Evolutionary conservation across 805 yeast genomes (phyloP).

Genomic region (Sugiyamaella boreocaroliniensis): DNA sequence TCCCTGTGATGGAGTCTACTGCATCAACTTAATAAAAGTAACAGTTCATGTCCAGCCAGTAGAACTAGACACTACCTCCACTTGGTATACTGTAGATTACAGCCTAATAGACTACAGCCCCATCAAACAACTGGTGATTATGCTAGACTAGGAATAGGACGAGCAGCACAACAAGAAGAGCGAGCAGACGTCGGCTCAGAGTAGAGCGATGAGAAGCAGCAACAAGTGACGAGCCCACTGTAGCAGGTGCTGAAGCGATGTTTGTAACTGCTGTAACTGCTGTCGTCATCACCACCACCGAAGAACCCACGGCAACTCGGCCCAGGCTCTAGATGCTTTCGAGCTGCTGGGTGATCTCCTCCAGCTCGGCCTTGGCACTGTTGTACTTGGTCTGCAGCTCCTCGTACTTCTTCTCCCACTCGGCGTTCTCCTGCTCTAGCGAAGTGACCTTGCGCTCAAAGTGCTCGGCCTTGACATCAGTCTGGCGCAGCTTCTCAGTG

Average conservation of each 20-base stretch:
- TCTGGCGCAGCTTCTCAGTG: slow-evolving; percentile 87
- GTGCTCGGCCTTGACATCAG: slow-evolving; percentile 94
- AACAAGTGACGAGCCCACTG: not conserved
- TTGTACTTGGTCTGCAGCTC: slow-evolving; percentile 75
- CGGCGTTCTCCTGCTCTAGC: slow-evolving; percentile 86
- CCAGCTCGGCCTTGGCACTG: slow-evolving; percentile 86
- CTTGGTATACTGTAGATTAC: no score
- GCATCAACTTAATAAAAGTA: no score
- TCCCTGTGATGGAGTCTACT: no score
- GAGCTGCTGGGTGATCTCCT: slow-evolving; percentile 92
- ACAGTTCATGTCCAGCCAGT: no score
- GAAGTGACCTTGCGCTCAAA: slow-evolving; percentile 90
- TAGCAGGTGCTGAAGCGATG: no score
- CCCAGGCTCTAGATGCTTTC: slow-evolving; percentile 45
- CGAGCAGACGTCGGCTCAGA: not conserved
- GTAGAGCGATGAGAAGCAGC: not conserved
- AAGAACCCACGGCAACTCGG: not conserved
- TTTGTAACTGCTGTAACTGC: no score
- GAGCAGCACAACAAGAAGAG: not conserved
- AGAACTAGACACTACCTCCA: no score
- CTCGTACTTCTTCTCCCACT: slow-evolving; percentile 84
- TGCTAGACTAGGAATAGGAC: not conserved
- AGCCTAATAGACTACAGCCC: no score
- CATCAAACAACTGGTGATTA: not conserved
- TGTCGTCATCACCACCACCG: no score